Evolutionary conservation across 75 land plant genomes (phyloP), one percentile per base, ranked within the genome.

Genomic region (Pinus tabuliformis): DNA sequence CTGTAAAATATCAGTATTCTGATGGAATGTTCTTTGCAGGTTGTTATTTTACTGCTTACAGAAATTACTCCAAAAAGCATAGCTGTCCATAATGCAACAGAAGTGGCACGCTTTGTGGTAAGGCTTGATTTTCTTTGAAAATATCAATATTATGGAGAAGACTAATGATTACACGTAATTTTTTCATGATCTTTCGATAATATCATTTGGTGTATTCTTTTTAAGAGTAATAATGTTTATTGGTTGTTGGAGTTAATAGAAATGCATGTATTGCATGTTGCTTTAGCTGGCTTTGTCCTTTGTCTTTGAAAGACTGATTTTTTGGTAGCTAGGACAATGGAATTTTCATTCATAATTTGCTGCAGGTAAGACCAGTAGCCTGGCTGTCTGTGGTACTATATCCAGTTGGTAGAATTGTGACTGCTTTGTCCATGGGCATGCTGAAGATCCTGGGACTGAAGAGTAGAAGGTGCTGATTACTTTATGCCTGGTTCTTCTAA

Each of bases 41-140:
- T 96, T 78, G 95, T 94, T 39, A 80, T 96, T 83, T 86, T 96
- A 70, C 81, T 96, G 20, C 87, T 96, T 39, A 96, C 99, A 57
- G 98, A 96, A 77, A 94, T 96, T 58, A 89, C 95, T 72, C 99
- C 99, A 62, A 96, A 94, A 81, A 96, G 99, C 75, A 79, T 96
- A 39, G 99, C 98, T 30, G 89, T 90, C 56, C 87, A 91, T 77
- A 85, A 86, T 84, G 86, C 72, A 68, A 68, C 72, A 11, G 49
- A 68, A 39, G 72, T 68, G 72, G 72, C 72, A n/a, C 72, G 72
- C 52, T 68, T 68, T 68, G 72, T 68, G 72, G 72, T 68, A 68
- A 42, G 20, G 13, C 52, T 68, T 3, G 6, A n/a, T 68, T 68
- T 12, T 68, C 21, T 18, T 68, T 20, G 11, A 68, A 42, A 8